Conservation (phyloP, 1,139 yeast species). For the Magnusiomyces paraingens region DNA sequence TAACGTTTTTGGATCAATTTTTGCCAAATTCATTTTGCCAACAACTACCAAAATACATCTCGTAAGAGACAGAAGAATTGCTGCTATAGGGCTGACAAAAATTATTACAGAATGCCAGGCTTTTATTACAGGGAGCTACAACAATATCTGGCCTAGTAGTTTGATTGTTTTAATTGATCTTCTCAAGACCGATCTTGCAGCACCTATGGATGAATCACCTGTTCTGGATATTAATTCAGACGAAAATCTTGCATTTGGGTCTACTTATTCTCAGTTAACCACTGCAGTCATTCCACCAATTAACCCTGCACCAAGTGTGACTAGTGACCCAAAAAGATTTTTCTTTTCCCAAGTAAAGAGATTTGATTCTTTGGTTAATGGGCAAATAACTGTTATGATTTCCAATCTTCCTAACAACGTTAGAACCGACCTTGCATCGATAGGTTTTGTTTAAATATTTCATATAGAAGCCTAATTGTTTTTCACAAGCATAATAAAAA, state of each 20-base stretch:
- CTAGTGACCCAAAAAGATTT: constrained; percentile 34
- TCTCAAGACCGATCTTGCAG: constrained; percentile 32
- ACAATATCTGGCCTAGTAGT: constrained; percentile 43
- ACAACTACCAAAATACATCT: constrained; percentile 61
- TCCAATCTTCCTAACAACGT: no score
- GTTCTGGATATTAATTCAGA: constrained; percentile 35
- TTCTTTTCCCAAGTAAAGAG: constrained; percentile 33
- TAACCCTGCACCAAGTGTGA: constrained; percentile 60
- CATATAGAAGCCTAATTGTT: no score
- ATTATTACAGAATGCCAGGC: constrained; percentile 38
- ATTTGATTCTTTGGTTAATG: constrained; percentile 18
- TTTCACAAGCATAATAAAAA: no score
- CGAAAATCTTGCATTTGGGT: constrained; percentile 72
- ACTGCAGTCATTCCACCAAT: constrained; percentile 53
- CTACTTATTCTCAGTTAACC: constrained; percentile 67
- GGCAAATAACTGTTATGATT: no score
- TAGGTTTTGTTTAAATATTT: no score
- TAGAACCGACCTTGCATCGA: no score
- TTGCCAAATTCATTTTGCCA: constrained; percentile 58
- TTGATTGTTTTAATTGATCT: constrained; percentile 49
- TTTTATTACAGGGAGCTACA: constrained; percentile 37
- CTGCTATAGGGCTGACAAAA: constrained; percentile 66
- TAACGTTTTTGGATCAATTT: constrained; percentile 58
- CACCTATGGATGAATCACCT: constrained; percentile 36
- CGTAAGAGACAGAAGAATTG: constrained; percentile 65